Evolutionary conservation across 768 basidiomycete species (phyloP).

Genomic region (Chalciporus pseudorubinellus): DNA sequence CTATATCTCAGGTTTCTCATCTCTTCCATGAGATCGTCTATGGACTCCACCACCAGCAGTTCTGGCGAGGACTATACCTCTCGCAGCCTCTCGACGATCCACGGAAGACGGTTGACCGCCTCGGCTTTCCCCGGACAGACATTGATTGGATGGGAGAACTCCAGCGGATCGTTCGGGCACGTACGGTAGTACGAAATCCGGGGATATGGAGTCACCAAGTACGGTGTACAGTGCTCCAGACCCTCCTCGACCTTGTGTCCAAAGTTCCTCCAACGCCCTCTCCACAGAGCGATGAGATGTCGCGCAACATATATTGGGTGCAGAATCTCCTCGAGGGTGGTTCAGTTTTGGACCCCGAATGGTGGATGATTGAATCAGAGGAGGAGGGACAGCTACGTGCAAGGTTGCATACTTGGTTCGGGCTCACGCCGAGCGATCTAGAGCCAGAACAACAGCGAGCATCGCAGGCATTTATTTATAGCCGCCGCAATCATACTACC

Average conservation of each 20-base stretch:
- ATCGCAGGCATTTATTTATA: slow-evolving; percentile 59
- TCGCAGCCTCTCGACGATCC: slow-evolving; percentile 64
- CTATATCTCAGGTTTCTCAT: slow-evolving; percentile 50
- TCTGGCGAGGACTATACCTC: slow-evolving; percentile 71
- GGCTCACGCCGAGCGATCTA: slow-evolving; percentile 49
- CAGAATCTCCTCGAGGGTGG: slow-evolving; percentile 41
- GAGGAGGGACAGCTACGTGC: slow-evolving; percentile 46
- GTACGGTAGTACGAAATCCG: slow-evolving; percentile 42
- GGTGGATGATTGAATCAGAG: slow-evolving; percentile 25
- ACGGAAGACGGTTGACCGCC: slow-evolving; percentile 42
- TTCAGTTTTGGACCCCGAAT: slow-evolving; percentile 42
- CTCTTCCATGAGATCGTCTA: slow-evolving; percentile 46
- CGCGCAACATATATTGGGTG: slow-evolving; percentile 53
- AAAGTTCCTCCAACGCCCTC: slow-evolving; percentile 39
- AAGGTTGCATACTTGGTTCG: slow-evolving; percentile 55
- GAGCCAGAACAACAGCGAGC: slow-evolving; percentile 30
- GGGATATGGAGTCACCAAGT: slow-evolving; percentile 42
- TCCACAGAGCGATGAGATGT: slow-evolving; percentile 31
- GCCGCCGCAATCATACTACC: slow-evolving; percentile 52
- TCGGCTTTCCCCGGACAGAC: slow-evolving; percentile 22
- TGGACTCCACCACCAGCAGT: slow-evolving; percentile 35
- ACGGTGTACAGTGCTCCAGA: slow-evolving; percentile 40
- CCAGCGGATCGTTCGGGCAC: slow-evolving; percentile 54
- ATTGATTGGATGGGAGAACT: slow-evolving; percentile 55
- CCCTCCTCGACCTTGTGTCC: slow-evolving; percentile 49